These are phyloP conservation scores for Micractinium sp. DNA, from an alignment of 139 green algal species.

Conservation along the genomic window DNA sequence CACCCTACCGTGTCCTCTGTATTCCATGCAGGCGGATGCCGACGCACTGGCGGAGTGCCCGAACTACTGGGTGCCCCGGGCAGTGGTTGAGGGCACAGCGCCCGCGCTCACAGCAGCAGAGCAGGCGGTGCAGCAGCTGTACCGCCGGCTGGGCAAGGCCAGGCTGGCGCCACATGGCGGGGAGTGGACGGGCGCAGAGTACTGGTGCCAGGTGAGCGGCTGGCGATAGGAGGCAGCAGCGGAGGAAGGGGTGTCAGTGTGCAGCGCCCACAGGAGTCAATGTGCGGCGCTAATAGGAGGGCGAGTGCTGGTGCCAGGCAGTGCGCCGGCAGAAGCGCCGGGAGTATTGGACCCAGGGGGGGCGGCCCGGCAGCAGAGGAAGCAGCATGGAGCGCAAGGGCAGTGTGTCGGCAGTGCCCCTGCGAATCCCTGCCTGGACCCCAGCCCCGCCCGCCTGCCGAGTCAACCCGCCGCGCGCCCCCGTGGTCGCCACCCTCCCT, in stretches of 20 bases:
- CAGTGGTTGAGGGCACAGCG: conserved; percentile 22
- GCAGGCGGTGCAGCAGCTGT: conserved; percentile 38
- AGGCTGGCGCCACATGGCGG: conserved; percentile 2
- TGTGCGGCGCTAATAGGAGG: not conserved
- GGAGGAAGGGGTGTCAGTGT: not conserved
- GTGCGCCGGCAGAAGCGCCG: not conserved
- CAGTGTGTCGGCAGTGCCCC: no score
- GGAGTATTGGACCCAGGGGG: no score
- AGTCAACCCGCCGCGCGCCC: no score
- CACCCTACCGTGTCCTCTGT: not conserved
- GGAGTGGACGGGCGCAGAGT: conserved; percentile 59
- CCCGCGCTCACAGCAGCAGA: conserved; percentile 22
- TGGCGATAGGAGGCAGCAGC: not conserved
- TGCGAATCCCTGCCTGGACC: no score
- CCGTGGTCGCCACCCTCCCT: no score
- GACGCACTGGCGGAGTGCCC: conserved; percentile 22
- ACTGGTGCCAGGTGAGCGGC: conserved; percentile 62
- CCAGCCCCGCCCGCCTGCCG: no score
- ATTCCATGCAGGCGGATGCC: conserved; percentile 14
- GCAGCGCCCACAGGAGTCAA: not conserved
- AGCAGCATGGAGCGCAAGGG: no score
- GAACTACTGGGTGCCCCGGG: conserved; percentile 32
- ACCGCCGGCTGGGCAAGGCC: conserved; percentile 16
- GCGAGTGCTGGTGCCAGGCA: not conserved
- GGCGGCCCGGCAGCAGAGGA: no score